phyloP scores from a whole-genome alignment of 331 rosid genomes.

The Arachis monticola region DNA sequence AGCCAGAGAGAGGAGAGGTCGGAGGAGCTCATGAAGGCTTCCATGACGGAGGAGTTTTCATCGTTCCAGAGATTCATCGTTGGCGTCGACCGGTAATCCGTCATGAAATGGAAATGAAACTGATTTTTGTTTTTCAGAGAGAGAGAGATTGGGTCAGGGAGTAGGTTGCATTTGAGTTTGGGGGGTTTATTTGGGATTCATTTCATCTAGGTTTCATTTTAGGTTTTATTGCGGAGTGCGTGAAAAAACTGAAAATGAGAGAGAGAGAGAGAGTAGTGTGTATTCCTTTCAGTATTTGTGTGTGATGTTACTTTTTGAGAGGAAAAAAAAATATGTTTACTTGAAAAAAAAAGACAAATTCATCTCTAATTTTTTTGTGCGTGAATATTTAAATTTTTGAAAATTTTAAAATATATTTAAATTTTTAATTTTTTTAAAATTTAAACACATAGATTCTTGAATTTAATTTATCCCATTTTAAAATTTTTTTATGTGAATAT shows the following conservation, averaged over 20 bases:
- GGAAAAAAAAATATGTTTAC: too few relatives aligned
- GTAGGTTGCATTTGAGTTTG: slow-evolving; percentile 31
- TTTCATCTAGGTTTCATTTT: slow-evolving; percentile 42
- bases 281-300: neutral
- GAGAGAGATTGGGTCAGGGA: slow-evolving; percentile 7
- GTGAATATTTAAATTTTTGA: too few relatives aligned
- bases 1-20: slow-evolving; percentile 73
- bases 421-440: too few relatives aligned
- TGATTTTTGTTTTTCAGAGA: neutral
- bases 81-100: slow-evolving; percentile 53
- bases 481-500: too few relatives aligned
- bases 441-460: too few relatives aligned
- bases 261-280: neutral
- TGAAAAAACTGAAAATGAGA: neutral
- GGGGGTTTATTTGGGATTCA: slow-evolving; percentile 44
- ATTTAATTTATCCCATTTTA: too few relatives aligned
- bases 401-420: too few relatives aligned
- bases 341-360: too few relatives aligned
- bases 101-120: slow-evolving; percentile 42
- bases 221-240: neutral
- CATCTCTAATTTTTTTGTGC: too few relatives aligned
- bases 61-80: slow-evolving; percentile 80
- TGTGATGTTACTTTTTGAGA: slow-evolving; percentile 10
- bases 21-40: slow-evolving; percentile 75
- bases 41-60: slow-evolving; percentile 81